Evolutionary conservation across 495 filamentous ascomycete species (phyloP).

Genomic region (Aspergillus panamensis): DNA sequence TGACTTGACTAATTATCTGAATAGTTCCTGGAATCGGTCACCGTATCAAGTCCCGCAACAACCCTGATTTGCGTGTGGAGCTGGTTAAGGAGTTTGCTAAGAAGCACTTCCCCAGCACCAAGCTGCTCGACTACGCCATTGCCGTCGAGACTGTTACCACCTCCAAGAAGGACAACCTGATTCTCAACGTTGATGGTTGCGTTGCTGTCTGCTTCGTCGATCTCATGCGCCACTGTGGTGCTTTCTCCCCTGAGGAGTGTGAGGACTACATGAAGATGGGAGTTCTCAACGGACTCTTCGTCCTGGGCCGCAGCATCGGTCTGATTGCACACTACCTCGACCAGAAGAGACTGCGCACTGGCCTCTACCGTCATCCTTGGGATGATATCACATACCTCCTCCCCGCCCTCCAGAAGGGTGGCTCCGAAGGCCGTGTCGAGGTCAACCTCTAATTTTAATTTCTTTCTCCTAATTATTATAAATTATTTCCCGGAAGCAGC

Average conservation of each 20-base stretch:
- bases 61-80: conserved; percentile 98
- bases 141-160: conserved; percentile 97
- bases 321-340: conserved; percentile 99
- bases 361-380: conserved; percentile 98
- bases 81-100: conserved; percentile 98
- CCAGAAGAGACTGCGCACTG: conserved; percentile 97
- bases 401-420: conserved; percentile 71
- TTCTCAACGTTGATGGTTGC: conserved; percentile 97
- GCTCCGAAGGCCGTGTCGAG: conserved; percentile 86
- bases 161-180: conserved; percentile 99
- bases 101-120: conserved; percentile 94
- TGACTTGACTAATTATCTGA: conserved; percentile 28
- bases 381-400: conserved; percentile 97
- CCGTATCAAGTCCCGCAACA: conserved; percentile 98
- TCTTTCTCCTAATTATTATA: conserved; percentile 14
- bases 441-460: conserved; percentile 61
- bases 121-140: conserved; percentile 96
- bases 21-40: conserved; percentile 94
- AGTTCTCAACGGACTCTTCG: conserved; percentile 98
- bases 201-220: conserved; percentile 99
- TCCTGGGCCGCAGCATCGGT: conserved; percentile 92
- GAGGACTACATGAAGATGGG: conserved; percentile 73
- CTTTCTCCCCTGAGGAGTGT: conserved; percentile 65
- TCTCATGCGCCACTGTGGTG: conserved; percentile 94
- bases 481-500: conserved; percentile 15